These are phyloP conservation scores for Alloteropsis semialata DNA, from an alignment of 176 grass and related monocot genomes.

Conservation along the genomic window DNA sequence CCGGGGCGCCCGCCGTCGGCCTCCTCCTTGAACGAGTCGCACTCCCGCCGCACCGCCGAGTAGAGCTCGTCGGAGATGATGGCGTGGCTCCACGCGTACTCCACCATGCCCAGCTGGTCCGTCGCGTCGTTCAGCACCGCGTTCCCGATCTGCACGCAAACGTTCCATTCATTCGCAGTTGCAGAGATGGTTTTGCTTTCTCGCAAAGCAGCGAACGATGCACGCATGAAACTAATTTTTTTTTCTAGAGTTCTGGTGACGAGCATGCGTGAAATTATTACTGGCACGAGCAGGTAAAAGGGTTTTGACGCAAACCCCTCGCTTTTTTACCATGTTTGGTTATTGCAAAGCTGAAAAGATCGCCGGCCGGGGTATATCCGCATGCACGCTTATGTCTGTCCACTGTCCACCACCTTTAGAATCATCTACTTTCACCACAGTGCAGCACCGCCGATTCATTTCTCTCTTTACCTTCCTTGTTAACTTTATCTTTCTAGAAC, in stretches of 20 bases:
- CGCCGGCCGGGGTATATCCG: neutral
- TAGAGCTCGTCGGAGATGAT: slow-evolving; percentile 95
- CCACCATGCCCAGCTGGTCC: slow-evolving; percentile 94
- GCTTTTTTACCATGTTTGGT: neutral
- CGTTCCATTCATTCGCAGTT: no score
- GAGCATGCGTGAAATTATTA: slow-evolving; percentile 10
- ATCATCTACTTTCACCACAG: slow-evolving; percentile 21
- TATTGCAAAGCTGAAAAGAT: neutral
- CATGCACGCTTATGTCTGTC: slow-evolving; percentile 17
- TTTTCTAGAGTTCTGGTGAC: neutral
- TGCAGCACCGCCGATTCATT: neutral
- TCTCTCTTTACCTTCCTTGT: slow-evolving; percentile 18
- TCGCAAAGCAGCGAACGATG: neutral
- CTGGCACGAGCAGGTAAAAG: neutral
- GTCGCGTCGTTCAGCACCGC: slow-evolving; percentile 90
- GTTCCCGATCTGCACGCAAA: slow-evolving; percentile 79
- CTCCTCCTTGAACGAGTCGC: slow-evolving; percentile 87
- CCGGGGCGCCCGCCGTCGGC: slow-evolving; percentile 52
- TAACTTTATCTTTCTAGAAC: slow-evolving; percentile 38
- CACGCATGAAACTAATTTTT: neutral
- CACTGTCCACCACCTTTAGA: slow-evolving; percentile 20
- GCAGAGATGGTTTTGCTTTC: neutral
- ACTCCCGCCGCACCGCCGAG: slow-evolving; percentile 72
- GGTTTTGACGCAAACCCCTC: neutral
- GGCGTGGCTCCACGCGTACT: slow-evolving; percentile 98